A percentile compares a stretch with the other conserved stretches of the same genome.
Conservation (phyloP, 306 rosid genomes). For the Nissolia schottii region DNA sequence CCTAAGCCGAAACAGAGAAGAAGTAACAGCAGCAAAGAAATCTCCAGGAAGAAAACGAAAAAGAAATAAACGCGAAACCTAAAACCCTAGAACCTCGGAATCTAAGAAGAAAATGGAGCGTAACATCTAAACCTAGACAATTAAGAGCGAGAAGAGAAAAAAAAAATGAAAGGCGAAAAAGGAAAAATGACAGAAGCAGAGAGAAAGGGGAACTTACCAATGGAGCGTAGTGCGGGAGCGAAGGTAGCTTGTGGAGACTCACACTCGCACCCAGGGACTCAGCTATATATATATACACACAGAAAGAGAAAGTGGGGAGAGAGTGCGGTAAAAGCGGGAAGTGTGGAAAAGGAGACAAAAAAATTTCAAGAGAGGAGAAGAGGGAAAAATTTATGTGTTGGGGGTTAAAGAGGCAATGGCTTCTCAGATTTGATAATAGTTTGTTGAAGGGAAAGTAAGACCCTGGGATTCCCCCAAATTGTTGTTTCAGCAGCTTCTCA, state of each 20-base stretch:
- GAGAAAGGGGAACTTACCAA: conserved; percentile 24
- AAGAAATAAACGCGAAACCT: background rate
- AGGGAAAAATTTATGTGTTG: background rate
- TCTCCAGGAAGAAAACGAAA: background rate
- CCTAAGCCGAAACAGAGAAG: no score
- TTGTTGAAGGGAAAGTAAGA: background rate
- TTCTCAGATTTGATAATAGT: no score
- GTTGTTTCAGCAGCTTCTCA: background rate
- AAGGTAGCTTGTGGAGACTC: background rate
- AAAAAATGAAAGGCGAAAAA: background rate
- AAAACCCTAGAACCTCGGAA: conserved; percentile 12
- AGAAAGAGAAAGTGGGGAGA: background rate
- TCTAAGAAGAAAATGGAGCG: background rate
- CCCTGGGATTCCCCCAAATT: background rate
- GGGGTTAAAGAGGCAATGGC: background rate
- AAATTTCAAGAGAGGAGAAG: background rate
- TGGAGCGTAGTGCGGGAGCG: background rate
- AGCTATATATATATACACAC: background rate
- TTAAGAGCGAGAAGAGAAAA: background rate
- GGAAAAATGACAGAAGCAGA: no score
- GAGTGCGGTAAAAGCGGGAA: conserved; percentile 2
- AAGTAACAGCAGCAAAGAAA: background rate
- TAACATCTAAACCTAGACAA: background rate
- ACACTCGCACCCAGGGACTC: background rate
- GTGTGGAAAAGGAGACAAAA: background rate